Evolutionary conservation across 768 basidiomycete species (phyloP).

Genomic region (Podaxis rugospora): DNA sequence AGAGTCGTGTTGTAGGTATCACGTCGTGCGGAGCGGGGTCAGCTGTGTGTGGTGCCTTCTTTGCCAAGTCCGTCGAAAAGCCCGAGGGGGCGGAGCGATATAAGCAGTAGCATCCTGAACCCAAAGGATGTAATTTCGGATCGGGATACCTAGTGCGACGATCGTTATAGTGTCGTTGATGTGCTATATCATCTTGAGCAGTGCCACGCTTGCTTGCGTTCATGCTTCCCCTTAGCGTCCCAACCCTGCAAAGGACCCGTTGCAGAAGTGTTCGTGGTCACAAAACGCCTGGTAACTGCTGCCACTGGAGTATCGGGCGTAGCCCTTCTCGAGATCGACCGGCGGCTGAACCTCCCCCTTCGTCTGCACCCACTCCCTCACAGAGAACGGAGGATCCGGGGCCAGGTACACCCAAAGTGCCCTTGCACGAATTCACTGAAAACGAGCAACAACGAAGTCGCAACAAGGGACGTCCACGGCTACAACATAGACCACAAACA

Average conservation of each 20-base stretch:
- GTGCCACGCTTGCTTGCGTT: background rate
- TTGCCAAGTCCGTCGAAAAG: background rate
- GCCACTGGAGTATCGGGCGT: background rate
- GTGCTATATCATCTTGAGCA: too few relatives aligned
- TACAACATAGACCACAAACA: conserved; percentile 11
- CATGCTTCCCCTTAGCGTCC: background rate
- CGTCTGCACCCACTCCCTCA: background rate
- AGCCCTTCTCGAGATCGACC: background rate
- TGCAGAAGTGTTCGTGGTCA: background rate
- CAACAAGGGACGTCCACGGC: conserved; percentile 33
- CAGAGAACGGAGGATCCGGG: background rate
- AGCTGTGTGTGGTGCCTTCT: background rate
- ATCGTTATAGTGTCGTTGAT: background rate
- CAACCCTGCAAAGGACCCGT: background rate
- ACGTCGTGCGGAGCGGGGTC: background rate
- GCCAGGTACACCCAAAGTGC: background rate
- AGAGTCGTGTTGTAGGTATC: background rate
- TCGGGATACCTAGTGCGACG: background rate
- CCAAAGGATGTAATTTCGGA: background rate
- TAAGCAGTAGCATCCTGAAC: background rate
- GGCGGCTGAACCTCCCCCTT: background rate
- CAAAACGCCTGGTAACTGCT: background rate
- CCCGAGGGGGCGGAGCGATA: background rate
- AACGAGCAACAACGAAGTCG: conserved; percentile 24
- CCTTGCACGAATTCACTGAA: background rate